Evolutionary conservation across 1,284 basidiomycete genomes (phyloP), one percentile per base, ranked within the genome.

Genomic region (Moesziomyces sp.): DNA sequence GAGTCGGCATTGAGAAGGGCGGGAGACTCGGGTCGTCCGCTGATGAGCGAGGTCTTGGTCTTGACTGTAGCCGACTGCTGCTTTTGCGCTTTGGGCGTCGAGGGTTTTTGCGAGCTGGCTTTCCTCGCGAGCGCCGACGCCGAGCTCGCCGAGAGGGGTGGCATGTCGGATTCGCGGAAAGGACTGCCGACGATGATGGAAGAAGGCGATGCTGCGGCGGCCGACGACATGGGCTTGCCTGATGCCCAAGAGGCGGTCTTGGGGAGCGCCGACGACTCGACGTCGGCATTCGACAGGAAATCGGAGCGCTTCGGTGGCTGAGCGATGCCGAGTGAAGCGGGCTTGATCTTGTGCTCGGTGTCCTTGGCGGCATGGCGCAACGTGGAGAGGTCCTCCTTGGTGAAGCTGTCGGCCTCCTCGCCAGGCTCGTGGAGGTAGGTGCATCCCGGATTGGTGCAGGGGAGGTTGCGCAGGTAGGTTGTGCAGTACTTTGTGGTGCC

Each of bases 401-500:
- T 84, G 52, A 84, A 97, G 77, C 92, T 94, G 85, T 99, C 97
- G 61, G 93, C 93, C 84, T 99, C 96, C 78, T 98, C 97, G 21
- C 95, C 96, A 90, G 94, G 96, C 84, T 99, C 97, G 84, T 99
- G 97, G 56, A 97, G 86, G 84, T 93, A 93, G 89, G 95, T 92
- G 86, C 96, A 99, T 65, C 89, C 90, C 77, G 92, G 90, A 82
- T 94, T 93, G 56, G 91, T 89, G 86, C 97, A 99, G 65, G 89
- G 89, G 48, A 90, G 88, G 23, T 93, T 91, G 51, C 95, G 92
- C 74, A 99, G 88, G 84, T 97, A 99, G 11, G 91, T 88, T 88
- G 98, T 95, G 86, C 97, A 99, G 84, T 99, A 99, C 85, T 98
- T 94, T 38, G 96, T 97, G 23, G 95, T 98, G 23, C 97, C 97